Percentiles rank a stretch among this genome's conserved stretches.
These are phyloP conservation scores for Bocquillonia castaneifolia DNA, from an alignment of 441 rosid genomes.

Conservation along the genomic window DNA sequence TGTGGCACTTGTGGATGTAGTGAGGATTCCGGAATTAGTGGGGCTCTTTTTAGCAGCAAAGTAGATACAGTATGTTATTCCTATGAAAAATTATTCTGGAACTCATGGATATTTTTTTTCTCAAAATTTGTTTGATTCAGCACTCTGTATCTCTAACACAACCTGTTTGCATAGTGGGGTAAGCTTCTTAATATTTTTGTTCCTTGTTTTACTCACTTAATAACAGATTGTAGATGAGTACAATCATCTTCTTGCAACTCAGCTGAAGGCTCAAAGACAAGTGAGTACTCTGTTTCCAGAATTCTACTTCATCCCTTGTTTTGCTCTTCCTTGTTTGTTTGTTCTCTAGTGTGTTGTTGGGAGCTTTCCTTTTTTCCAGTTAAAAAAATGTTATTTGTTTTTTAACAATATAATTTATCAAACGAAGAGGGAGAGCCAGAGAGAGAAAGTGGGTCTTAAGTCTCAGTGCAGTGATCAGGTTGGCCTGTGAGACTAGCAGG, in stretches of 20 bases:
- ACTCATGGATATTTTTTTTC: background rate
- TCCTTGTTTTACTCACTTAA: constrained; percentile 14
- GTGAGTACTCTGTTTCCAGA: constrained; percentile 36
- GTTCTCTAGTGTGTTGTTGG: background rate
- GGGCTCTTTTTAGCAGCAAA: constrained; percentile 77
- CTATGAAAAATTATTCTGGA: constrained; percentile 8
- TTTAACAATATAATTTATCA: too few relatives aligned
- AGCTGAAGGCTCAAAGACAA: constrained; percentile 77
- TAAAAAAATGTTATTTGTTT: background rate
- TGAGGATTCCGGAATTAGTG: constrained; percentile 72
- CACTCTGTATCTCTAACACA: background rate
- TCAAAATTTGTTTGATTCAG: background rate
- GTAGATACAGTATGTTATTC: constrained; percentile 64
- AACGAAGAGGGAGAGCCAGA: too few relatives aligned
- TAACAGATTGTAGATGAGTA: constrained; percentile 78
- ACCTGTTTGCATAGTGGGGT: background rate
- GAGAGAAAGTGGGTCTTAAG: too few relatives aligned
- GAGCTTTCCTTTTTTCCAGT: background rate
- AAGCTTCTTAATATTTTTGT: constrained; percentile 4
- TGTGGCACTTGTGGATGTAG: constrained; percentile 57
- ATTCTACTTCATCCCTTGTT: background rate
- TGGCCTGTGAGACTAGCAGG: too few relatives aligned
- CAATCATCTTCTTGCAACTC: constrained; percentile 80
- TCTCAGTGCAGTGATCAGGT: too few relatives aligned
- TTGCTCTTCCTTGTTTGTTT: constrained; percentile 4